phyloP scores from a whole-genome alignment of 1,284 basidiomycete species.

The Boletellus deceptivus region DNA sequence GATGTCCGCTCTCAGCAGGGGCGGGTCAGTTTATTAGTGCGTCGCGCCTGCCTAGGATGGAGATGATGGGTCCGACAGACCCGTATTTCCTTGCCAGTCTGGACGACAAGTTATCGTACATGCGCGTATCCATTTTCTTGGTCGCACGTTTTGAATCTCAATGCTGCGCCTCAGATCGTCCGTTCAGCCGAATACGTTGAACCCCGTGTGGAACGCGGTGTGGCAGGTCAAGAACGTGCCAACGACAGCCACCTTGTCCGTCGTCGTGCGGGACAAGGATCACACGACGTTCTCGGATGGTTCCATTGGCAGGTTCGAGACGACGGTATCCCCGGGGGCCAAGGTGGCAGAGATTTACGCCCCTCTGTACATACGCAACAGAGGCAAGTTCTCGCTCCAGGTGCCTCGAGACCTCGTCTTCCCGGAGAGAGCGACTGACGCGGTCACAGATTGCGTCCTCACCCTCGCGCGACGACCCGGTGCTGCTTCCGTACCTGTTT shows the following conservation, averaged over 20 bases:
- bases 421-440: no score
- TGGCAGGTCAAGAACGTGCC: constrained; percentile 75
- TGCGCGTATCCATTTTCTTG: constrained; percentile 40
- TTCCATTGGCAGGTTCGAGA: constrained; percentile 63
- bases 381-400: constrained; percentile 69
- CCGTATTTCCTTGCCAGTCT: constrained; percentile 71
- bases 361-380: constrained; percentile 43
- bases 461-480: constrained; percentile 39
- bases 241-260: constrained; percentile 49
- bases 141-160: background rate
- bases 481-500: constrained; percentile 56
- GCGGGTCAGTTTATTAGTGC: constrained; percentile 62
- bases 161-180: constrained; percentile 49
- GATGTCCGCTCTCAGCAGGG: background rate
- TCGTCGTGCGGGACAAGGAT: constrained; percentile 67
- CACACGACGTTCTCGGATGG: constrained; percentile 56
- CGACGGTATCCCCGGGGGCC: constrained; percentile 50
- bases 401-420: constrained; percentile 32
- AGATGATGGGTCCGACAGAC: constrained; percentile 64
- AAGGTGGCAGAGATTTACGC: constrained; percentile 62
- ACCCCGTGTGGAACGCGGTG: constrained; percentile 71
- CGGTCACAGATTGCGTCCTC: constrained; percentile 40
- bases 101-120: constrained; percentile 58
- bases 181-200: constrained; percentile 54
- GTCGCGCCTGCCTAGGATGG: constrained; percentile 64